These are phyloP conservation scores for Trametes sp. DNA, from an alignment of 1,284 basidiomycete species.

Conservation along the genomic window DNA sequence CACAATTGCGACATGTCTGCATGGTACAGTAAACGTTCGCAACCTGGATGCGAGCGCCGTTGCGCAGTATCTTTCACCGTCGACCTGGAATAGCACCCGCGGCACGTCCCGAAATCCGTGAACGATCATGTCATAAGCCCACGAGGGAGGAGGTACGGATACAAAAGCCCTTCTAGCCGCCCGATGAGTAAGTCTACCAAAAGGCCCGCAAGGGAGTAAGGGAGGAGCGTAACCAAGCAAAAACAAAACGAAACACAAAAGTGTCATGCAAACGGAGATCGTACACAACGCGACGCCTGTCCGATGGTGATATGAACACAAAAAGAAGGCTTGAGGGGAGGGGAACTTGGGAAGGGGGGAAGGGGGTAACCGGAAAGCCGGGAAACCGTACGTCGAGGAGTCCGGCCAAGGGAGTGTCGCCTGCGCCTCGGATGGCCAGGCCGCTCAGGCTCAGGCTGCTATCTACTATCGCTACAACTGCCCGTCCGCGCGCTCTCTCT, in stretches of 20 bases:
- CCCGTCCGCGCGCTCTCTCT: neutral
- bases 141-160: constrained; percentile 5
- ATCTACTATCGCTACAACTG: constrained; percentile 19
- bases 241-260: too few species aligned
- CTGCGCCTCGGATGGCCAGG: constrained; percentile 26
- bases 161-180: constrained; percentile 13
- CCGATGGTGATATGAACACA: neutral
- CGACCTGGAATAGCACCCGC: too few species aligned
- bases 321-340: too few species aligned
- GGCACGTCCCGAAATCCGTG: too few species aligned
- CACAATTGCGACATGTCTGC: too few species aligned
- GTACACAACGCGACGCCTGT: neutral
- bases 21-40: too few species aligned
- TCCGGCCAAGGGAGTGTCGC: constrained; percentile 23
- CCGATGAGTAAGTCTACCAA: neutral
- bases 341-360: too few species aligned
- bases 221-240: neutral
- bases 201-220: neutral
- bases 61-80: too few species aligned
- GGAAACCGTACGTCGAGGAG: neutral
- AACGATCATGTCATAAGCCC: constrained; percentile 2
- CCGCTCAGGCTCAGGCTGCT: too few species aligned
- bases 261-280: too few species aligned
- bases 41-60: too few species aligned
- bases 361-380: neutral